phyloP scores from a whole-genome alignment of 768 basidiomycete genomes.

The Kwoniella sp. region DNA sequence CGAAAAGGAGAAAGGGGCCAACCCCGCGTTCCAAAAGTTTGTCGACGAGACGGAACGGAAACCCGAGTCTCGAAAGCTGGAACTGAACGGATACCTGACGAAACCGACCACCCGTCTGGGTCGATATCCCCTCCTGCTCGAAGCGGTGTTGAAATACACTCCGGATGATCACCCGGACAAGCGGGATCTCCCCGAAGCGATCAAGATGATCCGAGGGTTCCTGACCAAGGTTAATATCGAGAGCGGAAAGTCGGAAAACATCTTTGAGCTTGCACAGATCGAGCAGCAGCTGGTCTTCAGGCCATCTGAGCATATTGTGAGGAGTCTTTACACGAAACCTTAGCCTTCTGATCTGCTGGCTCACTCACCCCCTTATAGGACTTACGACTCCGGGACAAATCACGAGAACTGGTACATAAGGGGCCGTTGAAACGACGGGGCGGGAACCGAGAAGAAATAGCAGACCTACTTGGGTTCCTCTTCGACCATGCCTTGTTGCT shows the following conservation, averaged over 20 bases:
- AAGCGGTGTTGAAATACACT: constrained; percentile 87
- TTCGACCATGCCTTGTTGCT: constrained; percentile 96
- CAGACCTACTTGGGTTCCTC: constrained; percentile 86
- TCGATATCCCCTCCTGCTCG: constrained; percentile 88
- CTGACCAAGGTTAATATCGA: constrained; percentile 83
- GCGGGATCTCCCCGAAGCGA: constrained; percentile 66
- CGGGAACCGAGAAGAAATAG: constrained; percentile 64
- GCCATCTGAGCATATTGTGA: constrained; percentile 81
- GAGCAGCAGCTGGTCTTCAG: constrained; percentile 86
- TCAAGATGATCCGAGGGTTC: constrained; percentile 73
- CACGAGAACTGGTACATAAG: constrained; percentile 85
- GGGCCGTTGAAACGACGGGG: constrained; percentile 81
- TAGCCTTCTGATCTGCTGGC: constrained; percentile 9
- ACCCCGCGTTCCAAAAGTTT: constrained; percentile 86
- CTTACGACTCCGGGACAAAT: constrained; percentile 77
- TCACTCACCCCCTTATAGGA: constrained; percentile 56
- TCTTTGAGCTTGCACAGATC: constrained; percentile 89
- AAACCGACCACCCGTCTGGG: constrained; percentile 97
- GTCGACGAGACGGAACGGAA: constrained; percentile 90
- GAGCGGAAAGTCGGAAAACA: constrained; percentile 90
- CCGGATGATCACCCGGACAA: constrained; percentile 87
- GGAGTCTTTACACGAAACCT: constrained; percentile 40
- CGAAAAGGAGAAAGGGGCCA: constrained; percentile 93
- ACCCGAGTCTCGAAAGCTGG: constrained; percentile 91
- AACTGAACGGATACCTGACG: constrained; percentile 94